Evolutionary conservation across 441 rosid species (phyloP).

Genomic region (Mallotus repandus): DNA sequence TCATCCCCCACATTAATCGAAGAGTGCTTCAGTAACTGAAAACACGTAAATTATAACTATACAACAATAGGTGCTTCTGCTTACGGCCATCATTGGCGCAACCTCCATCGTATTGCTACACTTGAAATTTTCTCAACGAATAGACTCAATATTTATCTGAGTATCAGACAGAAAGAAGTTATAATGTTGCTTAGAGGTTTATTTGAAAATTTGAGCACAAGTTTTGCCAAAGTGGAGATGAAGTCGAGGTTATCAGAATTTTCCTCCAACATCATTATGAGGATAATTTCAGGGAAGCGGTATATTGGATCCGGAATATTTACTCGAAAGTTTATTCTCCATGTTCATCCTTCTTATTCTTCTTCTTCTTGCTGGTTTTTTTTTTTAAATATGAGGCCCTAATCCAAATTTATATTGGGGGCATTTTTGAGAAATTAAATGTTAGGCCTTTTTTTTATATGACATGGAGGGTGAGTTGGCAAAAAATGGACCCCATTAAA

Average conservation of each 20-base stretch:
- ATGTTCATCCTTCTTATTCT: too few relatives aligned
- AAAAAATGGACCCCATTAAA: too few relatives aligned
- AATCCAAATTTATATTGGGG: too few relatives aligned
- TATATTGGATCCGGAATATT: neutral
- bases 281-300: slow-evolving; percentile 3
- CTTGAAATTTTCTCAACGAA: too few relatives aligned
- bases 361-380: too few relatives aligned
- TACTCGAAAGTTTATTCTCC: too few relatives aligned
- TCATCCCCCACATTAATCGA: slow-evolving; percentile 17
- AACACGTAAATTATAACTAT: neutral
- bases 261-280: neutral
- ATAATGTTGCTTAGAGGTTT: neutral
- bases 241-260: neutral
- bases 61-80: neutral
- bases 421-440: too few relatives aligned
- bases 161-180: slow-evolving; percentile 1
- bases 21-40: slow-evolving; percentile 22
- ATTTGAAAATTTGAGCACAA: neutral
- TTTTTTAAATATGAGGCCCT: too few relatives aligned
- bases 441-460: too few relatives aligned
- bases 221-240: neutral
- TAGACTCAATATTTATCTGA: too few relatives aligned
- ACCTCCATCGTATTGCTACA: neutral
- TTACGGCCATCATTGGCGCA: neutral
- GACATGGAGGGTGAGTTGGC: too few relatives aligned